Base-by-base conservation (phyloP, 495 filamentous ascomycete species). In the Letharia lupina region DNA sequence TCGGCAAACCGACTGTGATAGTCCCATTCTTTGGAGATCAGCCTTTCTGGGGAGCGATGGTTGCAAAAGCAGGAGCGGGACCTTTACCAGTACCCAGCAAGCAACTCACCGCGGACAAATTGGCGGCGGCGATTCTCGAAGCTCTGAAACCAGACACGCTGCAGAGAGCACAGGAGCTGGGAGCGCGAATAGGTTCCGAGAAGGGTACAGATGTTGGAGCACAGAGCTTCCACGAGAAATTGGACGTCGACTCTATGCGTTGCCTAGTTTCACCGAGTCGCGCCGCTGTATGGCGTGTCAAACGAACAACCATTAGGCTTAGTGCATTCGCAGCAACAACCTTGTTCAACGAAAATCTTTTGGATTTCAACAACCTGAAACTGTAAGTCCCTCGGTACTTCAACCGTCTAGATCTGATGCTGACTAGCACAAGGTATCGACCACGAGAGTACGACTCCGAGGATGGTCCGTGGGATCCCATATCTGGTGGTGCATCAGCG, bases 21-120 rank as follows among this genome's bases (percentile, higher is more conserved):
- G 84, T 94, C 12, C 90, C 90, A 0, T 94, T 94, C 76, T 93
- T 94, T 70, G 90, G 90, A 7, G 90, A 93, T 64, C 89, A 93
- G 71, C 86, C 88, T 2, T 93, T 92, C 67, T 93, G 90, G 90
- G 90, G 90, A 23, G 77, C 82, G 2, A 89, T 93, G 81, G 83
- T 93, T 31, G 85, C 86, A 4, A 78, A 75, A 56, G 85, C 89
- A 23, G 87, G 88, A 8, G 90, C 89, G 2, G 90, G 90, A 5
- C 89, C 89, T 1, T 68, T 73, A 1, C 89, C 90, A 0, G 88
- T 92, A 65, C 87, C 88, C 0, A 82, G 86, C 73, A 89, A 87
- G 69, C 78, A 83, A 33, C 77, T 95, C 33, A 90, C 82, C 0
- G 78, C 82, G 0, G 81, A 84, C 5, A 83, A 80, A 0, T 75